phyloP scores from a whole-genome alignment of 164 flowering plant genomes.

The Magnolia kwangsiensis region DNA sequence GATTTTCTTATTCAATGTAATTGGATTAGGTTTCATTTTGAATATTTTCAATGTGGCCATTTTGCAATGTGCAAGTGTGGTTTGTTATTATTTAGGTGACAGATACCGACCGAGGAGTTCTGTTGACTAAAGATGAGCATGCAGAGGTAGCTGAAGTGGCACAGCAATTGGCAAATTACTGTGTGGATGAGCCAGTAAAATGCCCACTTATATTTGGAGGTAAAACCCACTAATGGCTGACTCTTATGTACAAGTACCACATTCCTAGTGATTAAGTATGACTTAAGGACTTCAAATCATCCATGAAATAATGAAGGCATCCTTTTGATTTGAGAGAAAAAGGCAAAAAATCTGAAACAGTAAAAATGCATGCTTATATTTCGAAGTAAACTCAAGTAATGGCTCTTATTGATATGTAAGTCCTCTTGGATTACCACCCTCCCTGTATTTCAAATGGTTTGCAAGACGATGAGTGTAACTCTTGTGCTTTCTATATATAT shows the following conservation, averaged over 20 bases:
- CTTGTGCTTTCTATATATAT: too few species aligned
- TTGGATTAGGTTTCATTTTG: not conserved
- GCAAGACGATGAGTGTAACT: too few species aligned
- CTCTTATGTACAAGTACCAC: too few species aligned
- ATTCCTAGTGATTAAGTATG: too few species aligned
- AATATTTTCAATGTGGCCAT: not conserved
- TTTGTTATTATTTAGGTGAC: conserved; percentile 40
- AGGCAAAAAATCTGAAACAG: too few species aligned
- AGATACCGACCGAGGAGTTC: conserved; percentile 76
- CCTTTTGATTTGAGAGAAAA: not conserved
- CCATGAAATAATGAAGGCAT: not conserved
- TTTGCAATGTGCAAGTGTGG: not conserved
- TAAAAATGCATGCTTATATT: too few species aligned
- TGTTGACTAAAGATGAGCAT: conserved; percentile 51
- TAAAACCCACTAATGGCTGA: conserved; percentile 18
- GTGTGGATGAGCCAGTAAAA: conserved; percentile 78
- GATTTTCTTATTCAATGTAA: not conserved
- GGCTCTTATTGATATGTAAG: too few species aligned
- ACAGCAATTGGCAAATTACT: conserved; percentile 49
- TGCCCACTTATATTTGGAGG: conserved; percentile 98
- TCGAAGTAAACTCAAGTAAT: too few species aligned
- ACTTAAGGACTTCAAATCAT: not conserved
- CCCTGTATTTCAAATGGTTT: too few species aligned
- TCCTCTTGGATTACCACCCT: too few species aligned
- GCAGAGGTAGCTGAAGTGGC: conserved; percentile 67